These are phyloP conservation scores for Mycena crocata DNA, from an alignment of 768 basidiomycete genomes.

Conservation along the genomic window DNA sequence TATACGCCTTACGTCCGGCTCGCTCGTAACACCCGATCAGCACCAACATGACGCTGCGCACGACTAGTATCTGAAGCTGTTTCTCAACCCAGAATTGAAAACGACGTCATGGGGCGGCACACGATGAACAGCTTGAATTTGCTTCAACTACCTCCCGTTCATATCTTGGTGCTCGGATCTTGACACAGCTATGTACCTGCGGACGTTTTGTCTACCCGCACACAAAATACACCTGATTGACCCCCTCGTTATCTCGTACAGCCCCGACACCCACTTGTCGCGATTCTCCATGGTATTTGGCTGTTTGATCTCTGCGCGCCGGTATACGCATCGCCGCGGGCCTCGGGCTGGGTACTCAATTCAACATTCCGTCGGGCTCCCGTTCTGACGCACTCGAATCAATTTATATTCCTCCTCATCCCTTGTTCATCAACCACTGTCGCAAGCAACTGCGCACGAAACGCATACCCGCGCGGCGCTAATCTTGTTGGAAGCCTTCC, in stretches of 20 bases:
- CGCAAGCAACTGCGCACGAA: not conserved
- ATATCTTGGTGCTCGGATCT: slow-evolving; percentile 6
- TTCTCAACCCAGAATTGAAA: not conserved
- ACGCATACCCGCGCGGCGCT: not conserved
- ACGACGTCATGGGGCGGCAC: slow-evolving; percentile 1
- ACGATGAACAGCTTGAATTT: too few species aligned
- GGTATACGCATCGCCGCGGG: slow-evolving; percentile 18
- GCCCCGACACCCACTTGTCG: slow-evolving; percentile 5
- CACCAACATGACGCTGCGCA: slow-evolving; percentile 3
- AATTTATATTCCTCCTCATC: slow-evolving; percentile 6
- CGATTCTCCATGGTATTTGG: not conserved
- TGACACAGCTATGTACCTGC: not conserved
- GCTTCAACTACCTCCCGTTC: not conserved
- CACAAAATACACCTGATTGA: not conserved
- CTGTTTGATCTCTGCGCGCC: slow-evolving; percentile 16
- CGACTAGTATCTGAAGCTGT: not conserved
- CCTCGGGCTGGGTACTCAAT: slow-evolving; percentile 10
- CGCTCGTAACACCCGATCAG: slow-evolving; percentile 8
- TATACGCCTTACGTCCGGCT: slow-evolving; percentile 18
- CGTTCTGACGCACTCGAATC: not conserved
- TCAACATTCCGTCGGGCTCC: slow-evolving; percentile 24
- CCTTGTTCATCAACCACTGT: not conserved
- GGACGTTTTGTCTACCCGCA: not conserved
- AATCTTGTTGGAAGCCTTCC: slow-evolving; percentile 21
- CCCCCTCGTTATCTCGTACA: not conserved